These are phyloP conservation scores for Cyclotella atomus DNA, from an alignment of 108 stramenopile genomes.

Conservation along the genomic window DNA sequence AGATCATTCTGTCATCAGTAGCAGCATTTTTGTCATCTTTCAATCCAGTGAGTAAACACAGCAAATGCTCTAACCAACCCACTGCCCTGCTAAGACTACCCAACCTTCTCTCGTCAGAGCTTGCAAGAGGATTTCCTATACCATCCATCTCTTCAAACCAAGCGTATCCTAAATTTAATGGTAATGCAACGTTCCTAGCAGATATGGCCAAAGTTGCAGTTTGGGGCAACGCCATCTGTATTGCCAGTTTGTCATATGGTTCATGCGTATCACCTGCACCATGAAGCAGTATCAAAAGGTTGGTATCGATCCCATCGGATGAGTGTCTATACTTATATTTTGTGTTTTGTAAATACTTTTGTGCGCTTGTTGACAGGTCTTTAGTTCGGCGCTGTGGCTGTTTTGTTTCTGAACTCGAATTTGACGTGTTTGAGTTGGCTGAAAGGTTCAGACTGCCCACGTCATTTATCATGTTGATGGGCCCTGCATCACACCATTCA, in stretches of 20 bases:
- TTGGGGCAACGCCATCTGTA: conserved; percentile 50
- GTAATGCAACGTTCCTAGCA: conserved; percentile 27
- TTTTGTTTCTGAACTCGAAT: too few relatives aligned
- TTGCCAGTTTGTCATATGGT: conserved; percentile 43
- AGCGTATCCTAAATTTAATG: conserved; percentile 49
- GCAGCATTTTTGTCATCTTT: neutral
- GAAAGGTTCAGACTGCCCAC: too few relatives aligned
- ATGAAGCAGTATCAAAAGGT: conserved; percentile 54
- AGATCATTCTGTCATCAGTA: conserved; percentile 1
- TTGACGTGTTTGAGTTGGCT: too few relatives aligned
- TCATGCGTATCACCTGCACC: conserved; percentile 53
- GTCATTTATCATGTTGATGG: conserved; percentile 21
- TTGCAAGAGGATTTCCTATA: conserved; percentile 28
- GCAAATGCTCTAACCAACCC: conserved; percentile 18
- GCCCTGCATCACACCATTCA: conserved; percentile 35
- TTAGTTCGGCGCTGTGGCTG: neutral
- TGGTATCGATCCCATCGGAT: conserved; percentile 34
- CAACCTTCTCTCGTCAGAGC: conserved; percentile 26
- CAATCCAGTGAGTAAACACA: conserved; percentile 36
- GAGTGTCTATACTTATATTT: conserved; percentile 32
- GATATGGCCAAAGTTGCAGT: conserved; percentile 26
- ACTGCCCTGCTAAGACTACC: conserved; percentile 23
- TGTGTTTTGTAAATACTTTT: conserved; percentile 1
- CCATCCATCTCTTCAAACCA: conserved; percentile 67
- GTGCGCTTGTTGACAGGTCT: conserved; percentile 6